These are phyloP conservation scores for Candida tetrigidarum DNA, from an alignment of 1,139 yeast species.

Conservation along the genomic window DNA sequence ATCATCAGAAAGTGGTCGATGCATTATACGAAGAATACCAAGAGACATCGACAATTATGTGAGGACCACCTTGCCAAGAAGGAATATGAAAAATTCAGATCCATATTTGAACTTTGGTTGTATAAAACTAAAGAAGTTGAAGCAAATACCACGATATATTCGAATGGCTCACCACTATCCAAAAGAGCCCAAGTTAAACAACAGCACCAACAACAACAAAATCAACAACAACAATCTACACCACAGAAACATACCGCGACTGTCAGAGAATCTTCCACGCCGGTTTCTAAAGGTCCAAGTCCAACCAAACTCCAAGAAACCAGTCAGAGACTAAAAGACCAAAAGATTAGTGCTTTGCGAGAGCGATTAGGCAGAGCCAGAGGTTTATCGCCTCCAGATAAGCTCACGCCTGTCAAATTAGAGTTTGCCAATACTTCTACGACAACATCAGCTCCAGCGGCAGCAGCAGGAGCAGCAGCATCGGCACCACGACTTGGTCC, in stretches of 20 bases:
- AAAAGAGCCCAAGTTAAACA: constrained; percentile 20
- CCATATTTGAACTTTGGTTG: constrained; percentile 44
- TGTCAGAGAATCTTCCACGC: constrained; percentile 24
- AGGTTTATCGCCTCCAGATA: constrained; percentile 20
- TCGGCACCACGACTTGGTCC: constrained; percentile 21
- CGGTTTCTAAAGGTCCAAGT: constrained; percentile 31
- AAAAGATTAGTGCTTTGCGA: constrained; percentile 38
- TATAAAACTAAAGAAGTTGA: constrained; percentile 24
- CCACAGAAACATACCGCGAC: constrained; percentile 29
- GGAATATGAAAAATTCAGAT: constrained; percentile 30
- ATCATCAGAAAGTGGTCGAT: constrained; percentile 43
- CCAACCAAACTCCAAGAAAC: constrained; percentile 48
- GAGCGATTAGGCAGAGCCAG: constrained; percentile 37
- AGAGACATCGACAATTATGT: constrained; percentile 41
- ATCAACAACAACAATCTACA: constrained; percentile 27
- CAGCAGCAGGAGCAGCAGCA: no score
- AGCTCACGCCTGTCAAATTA: constrained; percentile 6
- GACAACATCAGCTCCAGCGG: no score
- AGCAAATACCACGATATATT: constrained; percentile 25
- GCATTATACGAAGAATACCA: constrained; percentile 36
- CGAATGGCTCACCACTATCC: constrained; percentile 43
- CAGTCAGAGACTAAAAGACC: constrained; percentile 37
- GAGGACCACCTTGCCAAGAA: constrained; percentile 39
- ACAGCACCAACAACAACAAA: no score
- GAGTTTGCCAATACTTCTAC: background rate